Evolutionary conservation across 2,329 filamentous ascomycete species (phyloP), one percentile per base, ranked within the genome.

Genomic region (Diaporthe sp.): DNA sequence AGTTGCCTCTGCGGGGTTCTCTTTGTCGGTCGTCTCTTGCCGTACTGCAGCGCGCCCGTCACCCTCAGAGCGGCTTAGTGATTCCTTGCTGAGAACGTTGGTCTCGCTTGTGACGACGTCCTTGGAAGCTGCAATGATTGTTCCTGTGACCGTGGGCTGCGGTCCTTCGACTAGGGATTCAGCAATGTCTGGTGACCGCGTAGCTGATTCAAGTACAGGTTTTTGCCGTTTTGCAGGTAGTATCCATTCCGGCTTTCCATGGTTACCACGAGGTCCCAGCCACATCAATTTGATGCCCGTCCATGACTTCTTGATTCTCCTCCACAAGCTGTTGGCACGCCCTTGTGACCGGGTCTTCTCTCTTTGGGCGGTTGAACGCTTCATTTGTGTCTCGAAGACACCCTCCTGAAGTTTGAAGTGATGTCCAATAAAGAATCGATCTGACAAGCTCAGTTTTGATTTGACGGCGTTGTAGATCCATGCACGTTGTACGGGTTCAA

Each of bases 391-490:
- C 6, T 74, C 66, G 45, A 45, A 33, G 28, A 74, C 28, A 5
- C 19, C 8, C 28, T 40, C 35, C n/a, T 50, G 35, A 40, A 74
- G 72, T 25, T 25, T 45, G 28, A 74, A 55, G 19, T 75, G 74
- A 9, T 75, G 70, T 2, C 74, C 74, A 10, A 57, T 33, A 30
- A 75, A 75, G 28, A 73, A 61, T 40, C 33, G 47, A 6, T 42
- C 15, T 17, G 70, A 61, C 35, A 75, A 54, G n/a, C 9, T 10
- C 40, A 66, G 25, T 12, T 33, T 3, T n/a, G 74, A 55, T 3
- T 4, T 54, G 22, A 73, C 33, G 2, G 22, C 8, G n/a, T 35
- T 13, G 35, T 33, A 55, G 2, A 33, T 52, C 74, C 74, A 75
- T 5, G 28, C 30, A 35, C 45, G 55, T 7, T 73, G 58, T 12